phyloP scores from a whole-genome alignment of 129 eudicot genomes.

The Flaveria ramosissima region DNA sequence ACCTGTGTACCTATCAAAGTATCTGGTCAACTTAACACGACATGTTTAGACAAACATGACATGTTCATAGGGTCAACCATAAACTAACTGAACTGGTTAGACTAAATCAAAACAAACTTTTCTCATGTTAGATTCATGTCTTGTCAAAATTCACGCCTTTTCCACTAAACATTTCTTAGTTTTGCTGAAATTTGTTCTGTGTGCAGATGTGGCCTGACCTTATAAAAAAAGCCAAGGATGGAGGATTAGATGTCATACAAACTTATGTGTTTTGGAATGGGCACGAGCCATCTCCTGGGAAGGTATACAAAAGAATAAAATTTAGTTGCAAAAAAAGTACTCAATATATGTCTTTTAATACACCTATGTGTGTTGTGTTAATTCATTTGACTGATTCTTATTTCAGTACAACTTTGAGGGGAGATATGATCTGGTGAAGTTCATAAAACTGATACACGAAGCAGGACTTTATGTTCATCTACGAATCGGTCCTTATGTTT shows the following conservation, averaged over 20 bases:
- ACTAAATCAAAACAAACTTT: too few relatives aligned
- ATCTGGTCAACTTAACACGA: background rate
- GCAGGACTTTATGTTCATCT: slow-evolving; percentile 89
- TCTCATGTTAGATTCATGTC: too few relatives aligned
- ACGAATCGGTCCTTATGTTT: slow-evolving; percentile 85
- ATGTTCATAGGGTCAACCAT: too few relatives aligned
- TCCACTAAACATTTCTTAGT: background rate
- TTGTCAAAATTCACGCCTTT: too few relatives aligned
- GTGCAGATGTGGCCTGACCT: slow-evolving; percentile 98
- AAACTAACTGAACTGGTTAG: too few relatives aligned
- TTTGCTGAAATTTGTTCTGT: slow-evolving; percentile 12
- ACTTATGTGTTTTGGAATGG: slow-evolving; percentile 98
- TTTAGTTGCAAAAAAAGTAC: background rate
- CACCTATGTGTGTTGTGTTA: background rate
- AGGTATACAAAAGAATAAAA: slow-evolving; percentile 48
- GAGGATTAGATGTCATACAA: slow-evolving; percentile 91
- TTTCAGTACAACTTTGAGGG: slow-evolving; percentile 82
- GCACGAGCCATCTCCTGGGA: slow-evolving; percentile 92
- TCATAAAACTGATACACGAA: slow-evolving; percentile 62
- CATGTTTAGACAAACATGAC: too few relatives aligned
- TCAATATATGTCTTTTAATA: background rate
- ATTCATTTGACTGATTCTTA: slow-evolving; percentile 15
- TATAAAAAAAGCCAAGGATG: slow-evolving; percentile 86
- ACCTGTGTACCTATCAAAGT: too few relatives aligned
- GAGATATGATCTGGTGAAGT: slow-evolving; percentile 75